Base-by-base conservation (phyloP, 2,329 filamentous ascomycete species). In the Trichoderma brevicompactum region DNA sequence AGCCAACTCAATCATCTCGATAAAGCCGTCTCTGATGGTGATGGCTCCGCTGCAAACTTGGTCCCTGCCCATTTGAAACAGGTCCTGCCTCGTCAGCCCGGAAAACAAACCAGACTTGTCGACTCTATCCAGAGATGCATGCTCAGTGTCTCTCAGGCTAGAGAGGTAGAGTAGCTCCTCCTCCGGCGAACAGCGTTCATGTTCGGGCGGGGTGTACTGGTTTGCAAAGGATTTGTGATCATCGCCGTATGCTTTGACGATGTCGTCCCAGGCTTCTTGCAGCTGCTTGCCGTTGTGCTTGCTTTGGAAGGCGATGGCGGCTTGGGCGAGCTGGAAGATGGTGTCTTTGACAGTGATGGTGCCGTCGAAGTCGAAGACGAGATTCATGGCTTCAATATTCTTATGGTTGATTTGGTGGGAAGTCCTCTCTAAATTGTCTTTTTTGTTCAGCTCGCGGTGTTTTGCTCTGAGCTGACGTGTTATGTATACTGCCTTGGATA, bases 331-430 rank as follows among this genome's bases (percentile, higher is more conserved):
- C 46, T 78, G 74, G 63, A 74, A 73, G 46, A 87, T 83, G 46
- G 84, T 86, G 74, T 87, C 85, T 36, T 79, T 66, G 12, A 77
- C 74, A 17, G 85, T 87, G 68, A 87, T 85, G 15, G 85, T 87
- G 66, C 83, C 83, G 73, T 87, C 85, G 72, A 87, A 87, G 70
- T 87, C 85, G 19, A 87, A 78, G 41, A 87, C 72, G 46, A 87
- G 75, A 67, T 79, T 77, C 79, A 82, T 77, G 49, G 34, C 7
- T 19, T 52, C 17, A n/a, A 17, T 5, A 12, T 1, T 52, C 2
- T 12, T 19, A 44, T 38, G 43, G 9, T 15, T 49, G 38, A 13
- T 34, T 44, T 32, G 38, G 4, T 19, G 13, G 10, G 13, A 34
- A 10, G 17, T 36, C 9, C 23, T 28, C 23, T 28, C 23, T 28